These are phyloP conservation scores for Arctium lappa DNA, from an alignment of 129 eudicot species.

Conservation along the genomic window DNA sequence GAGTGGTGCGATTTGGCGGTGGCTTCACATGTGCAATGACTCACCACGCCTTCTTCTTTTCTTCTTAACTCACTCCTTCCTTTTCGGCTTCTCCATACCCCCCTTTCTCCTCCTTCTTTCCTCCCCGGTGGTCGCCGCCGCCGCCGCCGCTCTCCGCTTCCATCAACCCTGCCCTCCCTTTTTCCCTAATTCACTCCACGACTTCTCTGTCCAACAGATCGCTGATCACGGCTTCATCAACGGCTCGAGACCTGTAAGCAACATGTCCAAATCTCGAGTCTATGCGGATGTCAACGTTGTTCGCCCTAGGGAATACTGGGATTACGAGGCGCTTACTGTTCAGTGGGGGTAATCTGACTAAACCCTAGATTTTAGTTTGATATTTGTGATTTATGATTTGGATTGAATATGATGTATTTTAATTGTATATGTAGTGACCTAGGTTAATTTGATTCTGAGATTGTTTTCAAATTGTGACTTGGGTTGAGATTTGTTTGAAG, in stretches of 20 bases:
- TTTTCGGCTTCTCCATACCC: constrained; percentile 2
- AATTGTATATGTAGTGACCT: background rate
- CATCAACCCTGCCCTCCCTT: constrained; percentile 22
- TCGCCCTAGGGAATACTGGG: constrained; percentile 96
- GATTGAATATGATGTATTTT: background rate
- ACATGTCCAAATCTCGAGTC: constrained; percentile 88
- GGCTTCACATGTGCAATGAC: constrained; percentile 30
- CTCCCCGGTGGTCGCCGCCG: constrained; percentile 26
- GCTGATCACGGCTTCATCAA: constrained; percentile 30
- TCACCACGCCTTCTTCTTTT: constrained; percentile 13
- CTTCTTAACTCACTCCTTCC: constrained; percentile 19
- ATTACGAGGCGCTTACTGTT: constrained; percentile 87
- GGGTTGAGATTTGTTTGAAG: constrained; percentile 18
- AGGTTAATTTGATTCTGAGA: constrained; percentile 1
- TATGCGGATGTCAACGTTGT: constrained; percentile 81
- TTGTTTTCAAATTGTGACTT: constrained; percentile 7
- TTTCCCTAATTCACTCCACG: constrained; percentile 19
- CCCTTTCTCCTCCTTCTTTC: constrained; percentile 33
- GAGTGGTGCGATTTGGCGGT: constrained; percentile 20
- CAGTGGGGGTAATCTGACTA: constrained; percentile 82
- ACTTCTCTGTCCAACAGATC: constrained; percentile 21
- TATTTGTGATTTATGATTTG: background rate
- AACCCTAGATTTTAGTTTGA: constrained; percentile 19
- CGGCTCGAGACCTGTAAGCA: constrained; percentile 13
- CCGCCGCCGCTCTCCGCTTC: constrained; percentile 22